These are phyloP conservation scores for Rhodamnia argentea DNA, from an alignment of 345 rosid genomes.

Conservation along the genomic window DNA sequence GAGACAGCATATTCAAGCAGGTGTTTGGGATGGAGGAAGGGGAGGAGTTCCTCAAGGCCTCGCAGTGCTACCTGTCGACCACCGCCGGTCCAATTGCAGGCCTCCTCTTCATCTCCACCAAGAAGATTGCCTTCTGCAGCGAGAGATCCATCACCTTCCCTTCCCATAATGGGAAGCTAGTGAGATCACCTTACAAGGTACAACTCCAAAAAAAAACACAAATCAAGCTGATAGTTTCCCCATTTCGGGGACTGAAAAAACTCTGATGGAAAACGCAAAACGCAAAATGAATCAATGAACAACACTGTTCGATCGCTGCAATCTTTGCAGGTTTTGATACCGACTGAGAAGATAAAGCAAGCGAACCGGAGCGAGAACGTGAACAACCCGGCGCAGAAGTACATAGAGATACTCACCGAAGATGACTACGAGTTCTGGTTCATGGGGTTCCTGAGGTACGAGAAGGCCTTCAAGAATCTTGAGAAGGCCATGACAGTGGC, in stretches of 20 bases:
- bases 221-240: background rate
- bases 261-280: background rate
- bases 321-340: conserved; percentile 22
- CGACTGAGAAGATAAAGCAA: conserved; percentile 9
- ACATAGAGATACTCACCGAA: conserved; percentile 8
- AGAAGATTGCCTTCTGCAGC: conserved; percentile 29
- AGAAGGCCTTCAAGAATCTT: conserved; percentile 19
- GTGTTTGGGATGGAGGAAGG: conserved; percentile 13
- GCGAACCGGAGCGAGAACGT: conserved; percentile 9
- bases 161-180: conserved; percentile 2
- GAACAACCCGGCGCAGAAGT: conserved; percentile 17
- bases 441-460: conserved; percentile 25
- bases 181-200: conserved; percentile 18
- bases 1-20: conserved; percentile 22
- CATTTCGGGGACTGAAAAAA: background rate
- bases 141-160: conserved; percentile 9
- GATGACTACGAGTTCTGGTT: conserved; percentile 30
- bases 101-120: conserved; percentile 25
- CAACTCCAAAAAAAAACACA: background rate
- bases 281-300: background rate
- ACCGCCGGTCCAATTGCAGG: conserved; percentile 30
- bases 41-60: conserved; percentile 34
- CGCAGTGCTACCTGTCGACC: conserved; percentile 32
- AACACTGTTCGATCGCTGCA: background rate
- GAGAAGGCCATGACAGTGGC: conserved; percentile 10